Conservation (phyloP, 495 filamentous ascomycete species). For the Xylaria palmicola region DNA sequence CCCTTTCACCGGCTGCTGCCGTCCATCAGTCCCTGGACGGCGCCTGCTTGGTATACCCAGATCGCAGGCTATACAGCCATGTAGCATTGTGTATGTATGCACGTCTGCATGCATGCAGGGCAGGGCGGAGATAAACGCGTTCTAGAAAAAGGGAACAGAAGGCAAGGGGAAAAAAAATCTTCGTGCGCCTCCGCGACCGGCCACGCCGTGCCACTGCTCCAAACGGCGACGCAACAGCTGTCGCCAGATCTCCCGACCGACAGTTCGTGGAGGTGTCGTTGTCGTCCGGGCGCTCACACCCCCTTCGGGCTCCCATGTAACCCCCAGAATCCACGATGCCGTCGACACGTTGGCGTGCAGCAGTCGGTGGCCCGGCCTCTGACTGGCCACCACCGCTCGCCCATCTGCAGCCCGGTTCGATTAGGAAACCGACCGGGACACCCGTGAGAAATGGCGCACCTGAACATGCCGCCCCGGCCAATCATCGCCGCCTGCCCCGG, state of each 20-base stretch:
- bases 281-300: no score
- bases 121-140: not conserved
- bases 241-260: not conserved
- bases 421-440: conserved; percentile 12
- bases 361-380: not conserved
- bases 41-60: not conserved
- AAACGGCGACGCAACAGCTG: not conserved
- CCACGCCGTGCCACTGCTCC: conserved; percentile 4
- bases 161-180: no score
- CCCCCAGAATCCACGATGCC: conserved; percentile 2
- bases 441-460: conserved; percentile 17
- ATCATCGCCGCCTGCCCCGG: not conserved
- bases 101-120: not conserved
- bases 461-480: conserved; percentile 13
- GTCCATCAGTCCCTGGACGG: not conserved
- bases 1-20: not conserved
- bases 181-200: no score
- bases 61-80: no score
- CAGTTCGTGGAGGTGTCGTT: not conserved
- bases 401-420: conserved; percentile 13
- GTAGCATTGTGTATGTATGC: not conserved
- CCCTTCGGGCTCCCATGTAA: conserved; percentile 3
- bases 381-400: not conserved
- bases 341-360: conserved; percentile 10
- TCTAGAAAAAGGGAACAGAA: not conserved